Conservation (phyloP, 2,329 filamentous ascomycete species). For the Calycina herbarum region DNA sequence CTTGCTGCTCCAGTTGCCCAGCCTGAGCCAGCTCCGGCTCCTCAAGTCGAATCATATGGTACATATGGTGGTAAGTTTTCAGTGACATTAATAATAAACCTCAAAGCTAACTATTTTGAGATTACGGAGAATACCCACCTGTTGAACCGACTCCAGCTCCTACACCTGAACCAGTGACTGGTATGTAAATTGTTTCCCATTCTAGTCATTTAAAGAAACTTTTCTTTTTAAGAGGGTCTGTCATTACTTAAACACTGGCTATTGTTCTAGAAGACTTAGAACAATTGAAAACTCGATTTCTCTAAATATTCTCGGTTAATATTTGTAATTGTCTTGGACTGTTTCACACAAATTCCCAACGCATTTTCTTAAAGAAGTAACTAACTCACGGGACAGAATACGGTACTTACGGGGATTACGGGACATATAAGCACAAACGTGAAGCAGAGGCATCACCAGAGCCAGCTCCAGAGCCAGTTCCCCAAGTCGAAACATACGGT, state of each 20-base stretch:
- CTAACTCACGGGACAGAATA: not conserved
- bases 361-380: too few relatives aligned
- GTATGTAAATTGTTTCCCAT: not conserved
- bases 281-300: too few relatives aligned
- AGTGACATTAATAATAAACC: not conserved
- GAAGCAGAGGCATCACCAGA: not conserved
- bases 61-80: constrained; percentile 17
- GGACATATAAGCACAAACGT: not conserved
- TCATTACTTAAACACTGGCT: not conserved
- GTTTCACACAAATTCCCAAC: not conserved
- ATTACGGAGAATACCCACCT: not conserved
- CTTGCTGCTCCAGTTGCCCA: constrained; percentile 21
- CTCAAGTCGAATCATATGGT: constrained; percentile 18
- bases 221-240: not conserved
- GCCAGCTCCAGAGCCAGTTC: not conserved
- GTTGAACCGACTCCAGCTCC: not conserved
- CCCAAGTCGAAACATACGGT: constrained; percentile 10
- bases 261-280: not conserved
- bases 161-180: not conserved
- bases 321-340: not conserved
- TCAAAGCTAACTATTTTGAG: not conserved
- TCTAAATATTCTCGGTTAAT: too few relatives aligned
- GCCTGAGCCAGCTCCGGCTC: constrained; percentile 12
- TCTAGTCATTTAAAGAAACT: not conserved
- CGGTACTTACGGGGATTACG: not conserved